Conservation (phyloP, 495 filamentous ascomycete species). For the Penicillium malachiteum region DNA sequence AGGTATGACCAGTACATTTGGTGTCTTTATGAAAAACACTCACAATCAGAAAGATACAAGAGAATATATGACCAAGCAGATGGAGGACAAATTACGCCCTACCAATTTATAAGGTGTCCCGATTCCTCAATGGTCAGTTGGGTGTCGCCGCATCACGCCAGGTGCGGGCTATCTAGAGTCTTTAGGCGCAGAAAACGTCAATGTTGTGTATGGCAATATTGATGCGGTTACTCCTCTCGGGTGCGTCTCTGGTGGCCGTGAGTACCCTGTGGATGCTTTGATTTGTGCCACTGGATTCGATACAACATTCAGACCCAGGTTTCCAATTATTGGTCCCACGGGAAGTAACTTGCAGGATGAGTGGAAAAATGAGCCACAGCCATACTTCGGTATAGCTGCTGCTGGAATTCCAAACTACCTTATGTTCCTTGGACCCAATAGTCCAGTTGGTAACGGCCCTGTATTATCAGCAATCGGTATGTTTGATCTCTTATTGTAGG, state of each 20-base stretch:
- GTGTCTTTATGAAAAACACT: background rate
- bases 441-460: background rate
- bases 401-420: conserved; percentile 59
- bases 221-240: conserved; percentile 46
- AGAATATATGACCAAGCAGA: conserved; percentile 4
- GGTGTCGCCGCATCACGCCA: conserved; percentile 37
- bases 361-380: conserved; percentile 13
- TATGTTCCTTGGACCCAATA: background rate
- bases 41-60: background rate
- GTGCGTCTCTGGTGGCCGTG: conserved; percentile 22
- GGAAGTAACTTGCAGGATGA: conserved; percentile 7
- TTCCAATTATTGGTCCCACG: background rate
- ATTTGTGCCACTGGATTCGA: conserved; percentile 45
- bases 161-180: conserved; percentile 40
- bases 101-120: too few species aligned
- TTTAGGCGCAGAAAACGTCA: conserved; percentile 42
- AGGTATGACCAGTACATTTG: conserved; percentile 35
- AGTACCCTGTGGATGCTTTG: conserved; percentile 41
- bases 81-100: background rate
- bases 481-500: too few species aligned
- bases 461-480: too few species aligned
- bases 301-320: background rate
- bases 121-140: conserved; percentile 11
- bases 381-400: conserved; percentile 46
- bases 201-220: conserved; percentile 48